phyloP scores from a whole-genome alignment of 169 alveolate species.

The Besnoitia besnoiti region DNA sequence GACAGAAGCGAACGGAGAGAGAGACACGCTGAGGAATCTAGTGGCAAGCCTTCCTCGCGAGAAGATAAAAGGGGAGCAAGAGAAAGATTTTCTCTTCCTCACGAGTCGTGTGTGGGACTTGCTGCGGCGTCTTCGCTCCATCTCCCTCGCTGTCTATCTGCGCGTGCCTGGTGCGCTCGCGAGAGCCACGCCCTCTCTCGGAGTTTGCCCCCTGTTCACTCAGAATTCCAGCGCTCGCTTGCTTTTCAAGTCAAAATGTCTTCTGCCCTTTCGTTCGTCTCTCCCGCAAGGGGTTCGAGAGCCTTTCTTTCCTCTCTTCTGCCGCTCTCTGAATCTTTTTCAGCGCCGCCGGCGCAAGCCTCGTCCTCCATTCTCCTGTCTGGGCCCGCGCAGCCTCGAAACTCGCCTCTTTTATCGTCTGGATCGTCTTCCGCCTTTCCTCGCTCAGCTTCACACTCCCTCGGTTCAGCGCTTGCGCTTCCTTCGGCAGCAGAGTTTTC shows the following conservation, averaged over 20 bases:
- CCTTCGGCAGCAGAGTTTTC: background rate
- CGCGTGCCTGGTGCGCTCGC: background rate
- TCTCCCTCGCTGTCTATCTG: background rate
- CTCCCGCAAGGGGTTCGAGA: background rate
- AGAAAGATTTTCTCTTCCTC: too few relatives aligned
- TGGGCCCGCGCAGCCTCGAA: too few relatives aligned
- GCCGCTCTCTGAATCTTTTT: background rate
- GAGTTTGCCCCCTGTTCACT: too few relatives aligned
- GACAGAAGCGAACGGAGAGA: too few relatives aligned
- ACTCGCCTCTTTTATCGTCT: background rate
- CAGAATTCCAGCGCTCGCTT: too few relatives aligned
- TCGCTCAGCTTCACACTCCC: background rate
- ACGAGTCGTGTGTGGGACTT: background rate
- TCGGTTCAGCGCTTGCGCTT: background rate
- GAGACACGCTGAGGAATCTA: too few relatives aligned
- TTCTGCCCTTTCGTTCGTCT: background rate
- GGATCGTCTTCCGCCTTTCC: background rate
- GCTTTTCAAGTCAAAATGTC: background rate
- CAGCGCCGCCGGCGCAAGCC: background rate
- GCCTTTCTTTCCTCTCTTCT: background rate
- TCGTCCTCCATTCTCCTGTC: too few relatives aligned
- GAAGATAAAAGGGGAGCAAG: background rate
- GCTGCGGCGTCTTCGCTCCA: background rate
- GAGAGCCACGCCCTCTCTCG: background rate
- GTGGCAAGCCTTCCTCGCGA: background rate